Evolutionary conservation across 1,139 yeast genomes (phyloP), one percentile per base, ranked within the genome.

Genomic region (Taphrina confusa): DNA sequence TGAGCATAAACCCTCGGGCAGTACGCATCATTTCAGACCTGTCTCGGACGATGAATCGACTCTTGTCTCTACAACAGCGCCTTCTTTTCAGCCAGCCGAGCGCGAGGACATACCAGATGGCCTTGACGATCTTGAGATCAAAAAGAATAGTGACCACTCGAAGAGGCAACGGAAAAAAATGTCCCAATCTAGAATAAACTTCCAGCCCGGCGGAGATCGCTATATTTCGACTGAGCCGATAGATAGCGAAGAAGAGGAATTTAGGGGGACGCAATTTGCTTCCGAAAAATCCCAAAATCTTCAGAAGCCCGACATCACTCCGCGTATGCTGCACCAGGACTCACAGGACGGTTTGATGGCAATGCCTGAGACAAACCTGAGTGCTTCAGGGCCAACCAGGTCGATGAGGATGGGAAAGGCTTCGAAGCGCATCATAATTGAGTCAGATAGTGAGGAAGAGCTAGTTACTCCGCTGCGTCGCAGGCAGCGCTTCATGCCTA

Each of bases 191-290:
- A 42, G 40, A 11, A 54, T 45, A 44, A 44, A 30, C 18, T 33
- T 54, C 14, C 33, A 25, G 9, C 47, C 52, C 11, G 42, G 42
- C 2, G 42, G 28, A 6, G 23, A 23, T 12, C 27, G 42, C 6
- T 47, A 4, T 31, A 47, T 31, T 6, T 47, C 52, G 25, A 31
- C 42, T 5, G 39, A 22, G 4, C 42, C 52, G 12, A 20, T 47
- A 11, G 58, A 54, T 34, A 42, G 51, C 18, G 58, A 54, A 23
- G 58, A 54, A n/a, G 58, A 54, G 20, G 58, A 45, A 18, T 54
- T 54, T 33, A 47, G 51, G 22, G 44, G 33, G 1, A 54, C 51
- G 6, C 40, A 54, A 31, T 18, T 54, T 14, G 51, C 45, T 4
- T 33, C 46, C 5, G 16, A 14, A 36, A 14, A 9, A 37, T 22